phyloP scores from a whole-genome alignment of 2,329 filamentous ascomycete species.

The Pyrenophora seminiperda region DNA sequence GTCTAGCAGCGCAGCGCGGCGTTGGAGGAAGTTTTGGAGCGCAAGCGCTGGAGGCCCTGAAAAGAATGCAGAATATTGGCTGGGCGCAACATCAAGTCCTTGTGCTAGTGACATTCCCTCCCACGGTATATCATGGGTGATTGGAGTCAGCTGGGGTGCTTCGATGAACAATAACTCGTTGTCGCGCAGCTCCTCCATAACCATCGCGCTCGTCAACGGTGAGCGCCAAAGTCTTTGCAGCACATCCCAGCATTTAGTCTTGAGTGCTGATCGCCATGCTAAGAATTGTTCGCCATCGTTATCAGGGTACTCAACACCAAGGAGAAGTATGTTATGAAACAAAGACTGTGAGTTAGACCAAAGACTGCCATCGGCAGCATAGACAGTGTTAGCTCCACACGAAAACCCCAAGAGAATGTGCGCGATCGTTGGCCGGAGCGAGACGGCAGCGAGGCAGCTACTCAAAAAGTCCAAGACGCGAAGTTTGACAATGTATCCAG shows the following conservation, averaged over 20 bases:
- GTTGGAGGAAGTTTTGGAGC: conserved; percentile 76
- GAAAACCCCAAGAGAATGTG: conserved; percentile 89
- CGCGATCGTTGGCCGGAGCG: conserved; percentile 81
- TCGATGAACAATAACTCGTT: conserved; percentile 81
- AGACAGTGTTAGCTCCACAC: conserved; percentile 72
- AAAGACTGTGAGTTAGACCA: conserved; percentile 76
- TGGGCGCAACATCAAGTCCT: conserved; percentile 29
- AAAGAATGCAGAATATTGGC: conserved; percentile 65
- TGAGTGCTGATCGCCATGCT: conserved; percentile 52
- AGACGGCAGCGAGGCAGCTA: conserved; percentile 74
- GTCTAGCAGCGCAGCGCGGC: conserved; percentile 78
- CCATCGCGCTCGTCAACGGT: conserved; percentile 73
- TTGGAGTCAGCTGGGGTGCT: conserved; percentile 72
- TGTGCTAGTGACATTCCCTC: conserved; percentile 67
- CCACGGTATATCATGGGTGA: conserved; percentile 73
- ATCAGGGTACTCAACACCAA: conserved; percentile 73
- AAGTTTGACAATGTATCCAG: conserved; percentile 80
- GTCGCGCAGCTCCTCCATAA: conserved; percentile 78
- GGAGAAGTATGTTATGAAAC: conserved; percentile 78
- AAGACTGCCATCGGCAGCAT: conserved; percentile 68
- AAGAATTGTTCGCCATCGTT: conserved; percentile 54
- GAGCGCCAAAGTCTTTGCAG: conserved; percentile 84
- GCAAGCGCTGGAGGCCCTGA: conserved; percentile 69
- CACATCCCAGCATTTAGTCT: conserved; percentile 60
- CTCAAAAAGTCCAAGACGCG: conserved; percentile 86